These are phyloP conservation scores for Cucumis sativus DNA, from an alignment of 306 rosid genomes.

Conservation along the genomic window DNA sequence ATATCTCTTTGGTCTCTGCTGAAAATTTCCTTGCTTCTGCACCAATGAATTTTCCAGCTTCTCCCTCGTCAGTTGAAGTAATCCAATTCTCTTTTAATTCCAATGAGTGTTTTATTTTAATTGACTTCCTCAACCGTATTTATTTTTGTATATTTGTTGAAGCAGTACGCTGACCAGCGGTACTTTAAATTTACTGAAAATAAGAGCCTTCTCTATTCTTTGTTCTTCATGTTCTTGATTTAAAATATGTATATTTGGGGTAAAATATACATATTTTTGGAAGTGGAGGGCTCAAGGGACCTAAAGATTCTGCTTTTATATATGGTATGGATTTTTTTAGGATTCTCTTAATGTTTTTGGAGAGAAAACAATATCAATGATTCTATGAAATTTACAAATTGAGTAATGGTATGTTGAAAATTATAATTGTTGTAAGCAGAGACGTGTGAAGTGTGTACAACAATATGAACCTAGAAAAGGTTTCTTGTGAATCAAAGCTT, in stretches of 20 bases:
- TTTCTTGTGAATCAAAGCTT: background rate
- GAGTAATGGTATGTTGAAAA: background rate
- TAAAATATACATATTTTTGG: too few species aligned
- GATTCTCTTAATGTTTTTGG: background rate
- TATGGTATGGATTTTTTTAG: background rate
- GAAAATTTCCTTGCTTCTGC: background rate
- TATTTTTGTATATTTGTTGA: too few species aligned
- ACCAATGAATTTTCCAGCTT: background rate
- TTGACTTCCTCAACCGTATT: background rate
- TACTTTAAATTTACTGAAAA: too few species aligned
- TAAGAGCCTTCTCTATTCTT: too few species aligned
- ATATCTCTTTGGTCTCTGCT: background rate
- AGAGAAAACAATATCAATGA: background rate
- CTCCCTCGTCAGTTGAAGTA: background rate
- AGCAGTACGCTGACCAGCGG: too few species aligned
- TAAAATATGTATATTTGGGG: too few species aligned
- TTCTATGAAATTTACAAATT: background rate
- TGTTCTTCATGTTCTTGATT: background rate
- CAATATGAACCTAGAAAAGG: background rate
- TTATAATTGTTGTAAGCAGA: background rate
- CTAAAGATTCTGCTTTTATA: too few species aligned
- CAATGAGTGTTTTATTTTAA: background rate
- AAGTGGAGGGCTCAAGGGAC: too few species aligned
- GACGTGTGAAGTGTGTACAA: background rate
- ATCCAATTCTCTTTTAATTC: background rate